A percentile compares a stretch with the other conserved stretches of the same genome.
Conservation (phyloP, 2,329 filamentous ascomycete genomes). For the Xylariales sp. region DNA sequence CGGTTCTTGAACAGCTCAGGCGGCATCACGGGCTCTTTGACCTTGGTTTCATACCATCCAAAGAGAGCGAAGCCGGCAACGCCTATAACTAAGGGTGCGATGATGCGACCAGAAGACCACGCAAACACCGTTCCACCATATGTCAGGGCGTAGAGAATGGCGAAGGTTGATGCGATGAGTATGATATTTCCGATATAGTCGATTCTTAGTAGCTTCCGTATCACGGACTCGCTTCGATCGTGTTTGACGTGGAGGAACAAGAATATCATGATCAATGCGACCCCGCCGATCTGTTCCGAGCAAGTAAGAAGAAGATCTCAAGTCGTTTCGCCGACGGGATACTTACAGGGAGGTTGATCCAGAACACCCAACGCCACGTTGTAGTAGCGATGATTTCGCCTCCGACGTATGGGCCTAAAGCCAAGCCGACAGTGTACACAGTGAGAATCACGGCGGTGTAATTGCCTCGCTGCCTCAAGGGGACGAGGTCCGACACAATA, state of each 20-base stretch:
- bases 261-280: constrained; percentile 43
- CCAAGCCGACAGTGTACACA: constrained; percentile 5
- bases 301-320: not conserved
- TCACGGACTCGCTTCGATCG: not conserved
- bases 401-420: constrained; percentile 37
- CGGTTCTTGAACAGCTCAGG: constrained; percentile 57
- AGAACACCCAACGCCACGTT: constrained; percentile 52
- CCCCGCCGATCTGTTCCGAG: constrained; percentile 40
- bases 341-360: too few species aligned
- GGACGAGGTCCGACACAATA: constrained; percentile 20
- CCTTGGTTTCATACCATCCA: not conserved
- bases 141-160: constrained; percentile 35
- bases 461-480: constrained; percentile 16
- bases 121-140: constrained; percentile 27
- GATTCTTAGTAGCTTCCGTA: constrained; percentile 6
- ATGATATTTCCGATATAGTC: constrained; percentile 12
- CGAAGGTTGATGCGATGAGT: constrained; percentile 18
- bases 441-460: constrained; percentile 12
- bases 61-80: constrained; percentile 30
- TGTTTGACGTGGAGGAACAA: constrained; percentile 47
- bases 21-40: constrained; percentile 54
- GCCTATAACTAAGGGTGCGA: constrained; percentile 33
- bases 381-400: constrained; percentile 35
- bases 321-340: not conserved
- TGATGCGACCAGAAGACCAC: constrained; percentile 28